Percentiles rank a stretch among this genome's conserved stretches.
These are phyloP conservation scores for Mortierella sp. DNA, from an alignment of 371 early-diverging fungal species.

Conservation along the genomic window DNA sequence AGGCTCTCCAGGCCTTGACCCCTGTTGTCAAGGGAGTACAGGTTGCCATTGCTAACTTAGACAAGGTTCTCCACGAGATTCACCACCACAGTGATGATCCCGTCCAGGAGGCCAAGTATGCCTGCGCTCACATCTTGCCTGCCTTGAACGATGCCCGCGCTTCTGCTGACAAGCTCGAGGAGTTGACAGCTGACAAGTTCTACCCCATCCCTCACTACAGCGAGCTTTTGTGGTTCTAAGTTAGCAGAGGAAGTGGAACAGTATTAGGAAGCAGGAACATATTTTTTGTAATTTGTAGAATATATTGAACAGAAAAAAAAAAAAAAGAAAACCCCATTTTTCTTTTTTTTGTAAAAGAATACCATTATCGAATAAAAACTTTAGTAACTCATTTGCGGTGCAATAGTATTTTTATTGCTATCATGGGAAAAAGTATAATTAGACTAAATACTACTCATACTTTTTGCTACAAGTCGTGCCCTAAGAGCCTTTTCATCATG, in stretches of 20 bases:
- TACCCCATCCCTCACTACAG: slow-evolving; percentile 98
- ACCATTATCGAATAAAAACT: not conserved
- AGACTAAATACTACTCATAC: not conserved
- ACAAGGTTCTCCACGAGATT: slow-evolving; percentile 57
- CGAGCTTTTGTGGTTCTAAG: slow-evolving; percentile 82
- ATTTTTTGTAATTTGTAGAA: slow-evolving; percentile 1
- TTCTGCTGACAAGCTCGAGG: slow-evolving; percentile 84
- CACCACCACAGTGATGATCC: slow-evolving; percentile 65
- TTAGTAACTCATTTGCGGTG: not conserved
- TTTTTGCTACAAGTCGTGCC: slow-evolving; percentile 29
- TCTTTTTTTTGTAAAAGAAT: slow-evolving; percentile 10
- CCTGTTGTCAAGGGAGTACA: slow-evolving; percentile 73
- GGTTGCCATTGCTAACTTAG: slow-evolving; percentile 28
- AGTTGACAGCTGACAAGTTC: slow-evolving; percentile 87
- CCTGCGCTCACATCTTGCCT: slow-evolving; percentile 71
- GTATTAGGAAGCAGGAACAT: not conserved
- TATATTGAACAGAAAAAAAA: slow-evolving; percentile 1
- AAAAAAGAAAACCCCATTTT: not conserved
- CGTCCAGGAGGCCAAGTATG: slow-evolving; percentile 75
- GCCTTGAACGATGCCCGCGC: slow-evolving; percentile 82
- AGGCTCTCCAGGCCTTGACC: slow-evolving; percentile 75
- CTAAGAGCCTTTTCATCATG: slow-evolving; percentile 34
- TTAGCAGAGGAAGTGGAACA: not conserved
- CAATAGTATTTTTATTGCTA: not conserved
- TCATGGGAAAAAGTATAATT: not conserved